Conservation (phyloP, 176 grass and related monocot species). For the Thinopyrum elongatum region DNA sequence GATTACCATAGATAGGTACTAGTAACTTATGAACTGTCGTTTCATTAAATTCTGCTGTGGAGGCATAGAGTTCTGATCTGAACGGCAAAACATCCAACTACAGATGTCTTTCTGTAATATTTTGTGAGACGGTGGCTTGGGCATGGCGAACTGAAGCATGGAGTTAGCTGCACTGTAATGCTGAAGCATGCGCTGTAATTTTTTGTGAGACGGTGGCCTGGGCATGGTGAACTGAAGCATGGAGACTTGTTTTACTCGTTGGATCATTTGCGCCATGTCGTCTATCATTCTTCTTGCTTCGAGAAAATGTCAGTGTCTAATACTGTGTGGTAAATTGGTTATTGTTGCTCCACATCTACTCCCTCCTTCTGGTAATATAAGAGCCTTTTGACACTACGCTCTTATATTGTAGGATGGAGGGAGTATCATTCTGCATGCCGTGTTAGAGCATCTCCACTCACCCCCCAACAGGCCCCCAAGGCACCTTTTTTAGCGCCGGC, state of each 20-base stretch:
- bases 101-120: neutral
- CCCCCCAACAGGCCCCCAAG: too few relatives aligned
- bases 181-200: neutral
- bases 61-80: neutral
- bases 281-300: neutral
- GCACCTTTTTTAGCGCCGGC: too few relatives aligned
- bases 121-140: neutral
- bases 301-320: too few relatives aligned
- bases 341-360: neutral
- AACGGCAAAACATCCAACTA: neutral
- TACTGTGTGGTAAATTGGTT: neutral
- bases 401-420: too few relatives aligned
- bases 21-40: neutral
- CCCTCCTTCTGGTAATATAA: too few relatives aligned
- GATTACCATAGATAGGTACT: neutral
- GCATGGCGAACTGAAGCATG: neutral
- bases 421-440: neutral
- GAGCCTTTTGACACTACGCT: too few relatives aligned
- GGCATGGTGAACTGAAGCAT: neutral
- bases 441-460: too few relatives aligned
- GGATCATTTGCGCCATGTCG: neutral
- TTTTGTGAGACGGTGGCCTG: neutral
- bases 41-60: neutral
- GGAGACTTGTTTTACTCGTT: neutral
- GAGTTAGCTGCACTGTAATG: neutral